Evolutionary conservation across 2,329 filamentous ascomycete genomes (phyloP).

Genomic region (Aspergillus chevalieri): DNA sequence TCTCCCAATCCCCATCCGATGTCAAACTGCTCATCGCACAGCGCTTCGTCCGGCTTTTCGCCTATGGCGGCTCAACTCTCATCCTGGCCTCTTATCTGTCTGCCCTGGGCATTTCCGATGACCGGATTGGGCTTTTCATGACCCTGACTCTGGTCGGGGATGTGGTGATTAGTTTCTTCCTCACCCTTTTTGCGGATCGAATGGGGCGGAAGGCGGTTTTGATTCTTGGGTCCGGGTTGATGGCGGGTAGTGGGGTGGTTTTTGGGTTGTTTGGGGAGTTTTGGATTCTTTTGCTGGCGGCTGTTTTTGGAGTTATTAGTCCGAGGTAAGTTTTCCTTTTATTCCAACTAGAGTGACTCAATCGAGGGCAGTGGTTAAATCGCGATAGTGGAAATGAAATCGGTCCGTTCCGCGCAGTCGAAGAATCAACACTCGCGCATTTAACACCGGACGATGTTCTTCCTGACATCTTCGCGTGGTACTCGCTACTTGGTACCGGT

Average conservation of each 20-base stretch:
- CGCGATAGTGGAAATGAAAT: slow-evolving; percentile 53
- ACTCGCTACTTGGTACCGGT: slow-evolving; percentile 48
- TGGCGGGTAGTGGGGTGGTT: slow-evolving; percentile 51
- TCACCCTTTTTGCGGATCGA: slow-evolving; percentile 55
- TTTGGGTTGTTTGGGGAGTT: slow-evolving; percentile 54
- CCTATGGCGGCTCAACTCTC: slow-evolving; percentile 57
- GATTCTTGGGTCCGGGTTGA: slow-evolving; percentile 48
- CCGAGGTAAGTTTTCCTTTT: slow-evolving; percentile 34
- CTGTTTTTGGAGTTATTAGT: slow-evolving; percentile 57
- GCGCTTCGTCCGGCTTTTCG: slow-evolving; percentile 52
- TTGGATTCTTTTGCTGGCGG: slow-evolving; percentile 54
- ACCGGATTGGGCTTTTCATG: slow-evolving; percentile 60
- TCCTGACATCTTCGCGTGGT: slow-evolving; percentile 62
- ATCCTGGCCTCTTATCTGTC: slow-evolving; percentile 59
- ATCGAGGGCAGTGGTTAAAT: background rate
- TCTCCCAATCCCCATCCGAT: slow-evolving; percentile 32
- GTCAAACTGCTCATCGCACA: slow-evolving; percentile 36
- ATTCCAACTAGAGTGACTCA: slow-evolving; percentile 5
- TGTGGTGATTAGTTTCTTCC: slow-evolving; percentile 51
- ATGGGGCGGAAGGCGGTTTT: slow-evolving; percentile 53
- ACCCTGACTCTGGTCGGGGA: slow-evolving; percentile 58
- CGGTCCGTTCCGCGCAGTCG: slow-evolving; percentile 61
- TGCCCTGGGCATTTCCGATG: slow-evolving; percentile 50
- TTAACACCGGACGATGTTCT: slow-evolving; percentile 51
- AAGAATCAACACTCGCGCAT: slow-evolving; percentile 59